These are phyloP conservation scores for Starmerella cellae DNA, from an alignment of 805 yeast species.

Conservation along the genomic window DNA sequence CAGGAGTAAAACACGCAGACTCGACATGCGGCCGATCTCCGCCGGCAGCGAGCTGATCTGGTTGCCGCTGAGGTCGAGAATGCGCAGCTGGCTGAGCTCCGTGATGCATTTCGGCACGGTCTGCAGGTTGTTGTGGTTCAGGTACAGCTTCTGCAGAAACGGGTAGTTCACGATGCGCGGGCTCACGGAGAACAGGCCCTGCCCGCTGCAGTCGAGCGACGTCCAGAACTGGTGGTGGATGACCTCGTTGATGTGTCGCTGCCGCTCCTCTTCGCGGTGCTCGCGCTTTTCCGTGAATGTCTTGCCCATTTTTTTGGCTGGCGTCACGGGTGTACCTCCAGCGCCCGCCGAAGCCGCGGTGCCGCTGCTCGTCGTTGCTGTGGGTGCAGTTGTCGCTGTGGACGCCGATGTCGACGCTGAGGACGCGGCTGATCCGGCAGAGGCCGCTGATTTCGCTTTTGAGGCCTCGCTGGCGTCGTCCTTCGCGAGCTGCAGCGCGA, in stretches of 20 bases:
- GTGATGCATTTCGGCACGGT: conserved; percentile 54
- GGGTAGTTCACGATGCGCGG: conserved; percentile 64
- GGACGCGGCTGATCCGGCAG: conserved; percentile 12
- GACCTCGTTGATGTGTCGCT: conserved; percentile 29
- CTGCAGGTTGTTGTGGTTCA: conserved; percentile 72
- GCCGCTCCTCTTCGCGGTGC: conserved; percentile 31
- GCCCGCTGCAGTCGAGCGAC: conserved; percentile 82
- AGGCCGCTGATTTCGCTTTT: conserved; percentile 25
- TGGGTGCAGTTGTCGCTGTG: background rate
- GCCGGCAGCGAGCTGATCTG: conserved; percentile 57
- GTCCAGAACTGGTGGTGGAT: conserved; percentile 75
- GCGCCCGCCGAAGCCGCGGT: background rate
- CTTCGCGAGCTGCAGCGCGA: conserved; percentile 29
- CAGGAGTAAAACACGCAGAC: conserved; percentile 65
- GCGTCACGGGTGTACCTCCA: conserved; percentile 12
- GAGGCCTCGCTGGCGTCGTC: conserved; percentile 22
- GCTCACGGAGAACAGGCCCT: conserved; percentile 59
- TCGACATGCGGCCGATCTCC: conserved; percentile 72
- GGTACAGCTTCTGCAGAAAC: conserved; percentile 72
- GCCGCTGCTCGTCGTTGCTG: background rate
- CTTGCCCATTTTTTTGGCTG: conserved; percentile 11
- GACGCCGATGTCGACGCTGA: background rate
- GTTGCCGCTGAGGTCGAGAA: conserved; percentile 76
- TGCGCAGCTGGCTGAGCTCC: conserved; percentile 57
- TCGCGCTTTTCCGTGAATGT: conserved; percentile 23